Base-by-base conservation (phyloP, 2,329 filamentous ascomycete species). In the Nothophoma quercina region DNA sequence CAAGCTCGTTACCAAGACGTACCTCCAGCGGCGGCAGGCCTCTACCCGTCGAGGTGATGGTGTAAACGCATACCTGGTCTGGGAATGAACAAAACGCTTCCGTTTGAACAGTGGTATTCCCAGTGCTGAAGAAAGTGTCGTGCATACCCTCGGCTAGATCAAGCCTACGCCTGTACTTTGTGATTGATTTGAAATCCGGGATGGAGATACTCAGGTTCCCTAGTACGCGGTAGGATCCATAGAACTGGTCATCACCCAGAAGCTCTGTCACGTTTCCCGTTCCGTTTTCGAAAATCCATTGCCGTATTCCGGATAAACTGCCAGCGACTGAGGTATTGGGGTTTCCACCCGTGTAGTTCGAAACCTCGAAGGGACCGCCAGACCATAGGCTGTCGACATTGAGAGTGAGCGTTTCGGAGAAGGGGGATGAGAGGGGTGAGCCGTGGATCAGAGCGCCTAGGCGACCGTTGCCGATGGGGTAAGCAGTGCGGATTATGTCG, bases 311-410 rank as follows among this genome's bases (percentile, higher is more conserved):
- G 1, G 74, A 68, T 0, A 83, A 55, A 4, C 18, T 32, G 5
- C 69, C 55, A 1, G 71, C 70, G 3, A 72, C 69, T 0, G 74
- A 60, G 2, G 62, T 58, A 1, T 55, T 55, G 13, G 79, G 79
- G 34, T 83, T 82, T 1, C 79, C 80, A 13, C 81, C 80, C 0
- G 67, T 74, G 58, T 83, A 82, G 47, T 69, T 73, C 15, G 64
- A 63, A 30, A 63, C 67, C 47, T 79, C 72, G 49, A 83, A 83
- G 0, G 80, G 80, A 0, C 81, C 81, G 2, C 79, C 80, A 2
- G 76, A 77, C 81, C 80, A 83, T 1, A 83, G 58, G 2, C 72
- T 78, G 50, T 83, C 81, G 15, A 80, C 58, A 41, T 83, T 83
- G 29, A 83, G 48, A 16, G 70, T 74, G 5, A 82, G 44, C 19